Evolutionary conservation across 805 yeast genomes (phyloP).

Genomic region (Kregervanrija fluxuum): DNA sequence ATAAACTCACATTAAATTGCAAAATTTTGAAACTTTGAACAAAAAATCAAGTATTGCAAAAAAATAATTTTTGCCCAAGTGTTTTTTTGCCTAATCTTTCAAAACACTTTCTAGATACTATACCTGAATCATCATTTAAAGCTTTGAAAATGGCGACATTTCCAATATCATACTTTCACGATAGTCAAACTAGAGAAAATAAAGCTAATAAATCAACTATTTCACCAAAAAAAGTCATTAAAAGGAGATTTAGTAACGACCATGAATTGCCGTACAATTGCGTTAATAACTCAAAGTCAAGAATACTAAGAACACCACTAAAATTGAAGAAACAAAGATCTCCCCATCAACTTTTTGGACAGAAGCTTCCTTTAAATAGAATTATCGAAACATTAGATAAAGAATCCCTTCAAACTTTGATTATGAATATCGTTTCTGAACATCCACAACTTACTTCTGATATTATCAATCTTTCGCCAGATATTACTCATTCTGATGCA

Average conservation of each 20-base stretch:
- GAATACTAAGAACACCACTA: not conserved
- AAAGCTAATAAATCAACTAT: not conserved
- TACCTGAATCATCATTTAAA: too few species aligned
- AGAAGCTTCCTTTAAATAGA: conserved; percentile 54
- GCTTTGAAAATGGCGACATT: too few species aligned
- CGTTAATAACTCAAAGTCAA: too few species aligned
- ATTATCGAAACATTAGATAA: conserved; percentile 64
- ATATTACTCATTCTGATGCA: conserved; percentile 47
- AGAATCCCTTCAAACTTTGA: conserved; percentile 42
- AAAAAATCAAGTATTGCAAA: too few species aligned
- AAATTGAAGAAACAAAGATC: conserved; percentile 30
- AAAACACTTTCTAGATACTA: too few species aligned
- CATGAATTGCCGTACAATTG: not conserved
- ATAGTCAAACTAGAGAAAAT: too few species aligned
- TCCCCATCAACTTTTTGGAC: conserved; percentile 39
- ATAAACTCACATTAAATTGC: too few species aligned
- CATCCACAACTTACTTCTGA: conserved; percentile 58
- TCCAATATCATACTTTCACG: too few species aligned
- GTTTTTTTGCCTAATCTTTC: too few species aligned
- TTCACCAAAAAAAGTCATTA: not conserved
- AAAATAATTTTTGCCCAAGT: too few species aligned
- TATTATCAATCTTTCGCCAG: conserved; percentile 47
- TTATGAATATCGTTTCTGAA: conserved; percentile 43
- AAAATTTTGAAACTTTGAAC: too few species aligned
- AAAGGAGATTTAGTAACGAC: not conserved